A percentile compares a stretch with the other conserved stretches of the same genome.
These are phyloP conservation scores for Besnoitia besnoiti DNA, from an alignment of 169 alveolate species.

Conservation along the genomic window DNA sequence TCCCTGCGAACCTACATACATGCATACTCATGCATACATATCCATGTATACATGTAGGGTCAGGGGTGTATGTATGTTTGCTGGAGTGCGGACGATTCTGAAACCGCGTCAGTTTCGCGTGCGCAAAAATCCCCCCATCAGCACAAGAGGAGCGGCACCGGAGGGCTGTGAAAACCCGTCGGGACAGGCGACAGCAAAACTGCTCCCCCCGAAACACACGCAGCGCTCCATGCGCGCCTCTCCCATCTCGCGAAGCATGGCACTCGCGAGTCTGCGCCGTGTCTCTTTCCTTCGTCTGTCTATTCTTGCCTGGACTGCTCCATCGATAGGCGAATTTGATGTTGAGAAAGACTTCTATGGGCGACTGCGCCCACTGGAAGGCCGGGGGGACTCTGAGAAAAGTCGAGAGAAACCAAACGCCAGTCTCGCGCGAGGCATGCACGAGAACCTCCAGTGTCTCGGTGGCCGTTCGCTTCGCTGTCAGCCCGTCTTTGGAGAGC, in stretches of 20 bases:
- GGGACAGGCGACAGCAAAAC: not conserved
- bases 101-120: not conserved
- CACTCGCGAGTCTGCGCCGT: too few species aligned
- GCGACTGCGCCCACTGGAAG: conserved; percentile 96
- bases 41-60: not conserved
- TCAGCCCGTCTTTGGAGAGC: too few species aligned
- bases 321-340: conserved; percentile 94
- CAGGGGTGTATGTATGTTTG: too few species aligned
- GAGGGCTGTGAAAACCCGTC: too few species aligned
- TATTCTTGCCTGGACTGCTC: conserved; percentile 91
- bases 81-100: not conserved
- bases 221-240: too few species aligned
- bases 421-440: not conserved
- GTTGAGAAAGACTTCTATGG: conserved; percentile 85
- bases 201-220: not conserved
- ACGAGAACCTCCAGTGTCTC: too few species aligned
- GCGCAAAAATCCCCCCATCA: too few species aligned
- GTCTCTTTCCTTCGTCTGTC: not conserved
- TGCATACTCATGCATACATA: not conserved
- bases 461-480: too few species aligned
- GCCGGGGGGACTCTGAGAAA: conserved; percentile 90
- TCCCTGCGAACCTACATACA: not conserved
- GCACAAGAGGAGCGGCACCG: too few species aligned
- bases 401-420: not conserved
- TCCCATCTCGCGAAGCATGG: too few species aligned